Evolutionary conservation across 345 rosid genomes (phyloP).

Genomic region (Salix purpurea): DNA sequence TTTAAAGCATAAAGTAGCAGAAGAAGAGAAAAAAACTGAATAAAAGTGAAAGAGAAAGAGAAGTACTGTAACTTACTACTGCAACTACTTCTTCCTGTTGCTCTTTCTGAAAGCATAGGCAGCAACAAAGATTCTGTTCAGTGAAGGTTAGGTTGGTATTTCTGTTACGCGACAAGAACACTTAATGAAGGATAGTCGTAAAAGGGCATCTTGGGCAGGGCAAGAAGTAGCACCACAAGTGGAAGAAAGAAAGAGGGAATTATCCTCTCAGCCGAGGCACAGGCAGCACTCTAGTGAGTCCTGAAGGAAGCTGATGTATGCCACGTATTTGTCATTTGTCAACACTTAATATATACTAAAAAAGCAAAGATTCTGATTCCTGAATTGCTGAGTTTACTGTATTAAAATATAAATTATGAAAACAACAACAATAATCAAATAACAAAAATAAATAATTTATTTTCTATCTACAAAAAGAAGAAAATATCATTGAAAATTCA

Average conservation of each 20-base stretch:
- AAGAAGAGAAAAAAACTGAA: constrained; percentile 17
- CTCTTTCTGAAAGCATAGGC: neutral
- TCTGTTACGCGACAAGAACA: constrained; percentile 8
- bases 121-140: constrained; percentile 14
- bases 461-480: no score
- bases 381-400: no score
- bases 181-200: neutral
- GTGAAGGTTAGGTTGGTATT: constrained; percentile 14
- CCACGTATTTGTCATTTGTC: neutral
- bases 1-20: neutral
- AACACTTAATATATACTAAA: neutral
- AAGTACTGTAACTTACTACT: constrained; percentile 28
- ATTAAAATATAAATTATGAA: no score
- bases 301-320: neutral
- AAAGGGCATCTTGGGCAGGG: neutral
- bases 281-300: neutral
- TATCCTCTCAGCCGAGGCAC: neutral
- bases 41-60: constrained; percentile 1
- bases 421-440: no score
- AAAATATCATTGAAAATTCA: no score
- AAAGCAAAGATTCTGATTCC: no score
- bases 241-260: neutral
- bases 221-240: neutral
- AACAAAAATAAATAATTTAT: no score
- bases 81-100: no score